phyloP scores from a whole-genome alignment of 768 basidiomycete genomes.

The Hortiboletus flavorubellus region DNA sequence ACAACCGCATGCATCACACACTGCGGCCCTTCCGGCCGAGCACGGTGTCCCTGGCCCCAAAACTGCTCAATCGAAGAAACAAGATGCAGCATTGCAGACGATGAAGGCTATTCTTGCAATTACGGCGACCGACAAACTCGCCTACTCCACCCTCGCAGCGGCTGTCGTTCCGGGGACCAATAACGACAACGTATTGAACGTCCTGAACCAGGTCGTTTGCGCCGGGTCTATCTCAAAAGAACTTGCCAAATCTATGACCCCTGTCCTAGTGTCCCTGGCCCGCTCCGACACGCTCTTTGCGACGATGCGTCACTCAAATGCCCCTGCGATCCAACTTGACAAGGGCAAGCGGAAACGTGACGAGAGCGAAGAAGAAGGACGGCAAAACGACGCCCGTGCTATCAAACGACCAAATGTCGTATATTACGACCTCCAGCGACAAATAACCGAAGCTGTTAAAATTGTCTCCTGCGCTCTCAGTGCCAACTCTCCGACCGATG shows the following conservation, averaged over 20 bases:
- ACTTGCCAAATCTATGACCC: slow-evolving; percentile 55
- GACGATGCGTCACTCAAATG: slow-evolving; percentile 59
- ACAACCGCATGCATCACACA: slow-evolving; percentile 1
- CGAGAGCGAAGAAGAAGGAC: slow-evolving; percentile 36
- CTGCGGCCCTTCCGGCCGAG: neutral
- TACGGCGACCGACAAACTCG: slow-evolving; percentile 53
- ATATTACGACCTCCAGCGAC: slow-evolving; percentile 48
- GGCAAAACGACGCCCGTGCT: slow-evolving; percentile 25
- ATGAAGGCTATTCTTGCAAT: slow-evolving; percentile 61
- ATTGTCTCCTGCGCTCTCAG: slow-evolving; percentile 50
- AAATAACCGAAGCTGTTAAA: slow-evolving; percentile 59
- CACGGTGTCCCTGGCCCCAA: slow-evolving; percentile 11
- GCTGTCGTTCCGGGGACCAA: slow-evolving; percentile 46
- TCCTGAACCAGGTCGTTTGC: slow-evolving; percentile 48
- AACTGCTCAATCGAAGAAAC: slow-evolving; percentile 37
- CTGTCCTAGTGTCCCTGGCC: slow-evolving; percentile 61
- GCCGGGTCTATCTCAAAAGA: slow-evolving; percentile 49
- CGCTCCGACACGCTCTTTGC: slow-evolving; percentile 65
- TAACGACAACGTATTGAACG: slow-evolving; percentile 48
- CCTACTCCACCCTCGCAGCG: slow-evolving; percentile 50
- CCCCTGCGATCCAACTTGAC: slow-evolving; percentile 58
- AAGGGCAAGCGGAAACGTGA: slow-evolving; percentile 77
- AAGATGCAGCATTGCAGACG: slow-evolving; percentile 59
- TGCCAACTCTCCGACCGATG: slow-evolving; percentile 33
- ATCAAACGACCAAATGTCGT: slow-evolving; percentile 47